A percentile compares a stretch with the other conserved stretches of the same genome.
Conservation (phyloP, 495 filamentous ascomycete species). For the Penicillium psychrofluorescens region DNA sequence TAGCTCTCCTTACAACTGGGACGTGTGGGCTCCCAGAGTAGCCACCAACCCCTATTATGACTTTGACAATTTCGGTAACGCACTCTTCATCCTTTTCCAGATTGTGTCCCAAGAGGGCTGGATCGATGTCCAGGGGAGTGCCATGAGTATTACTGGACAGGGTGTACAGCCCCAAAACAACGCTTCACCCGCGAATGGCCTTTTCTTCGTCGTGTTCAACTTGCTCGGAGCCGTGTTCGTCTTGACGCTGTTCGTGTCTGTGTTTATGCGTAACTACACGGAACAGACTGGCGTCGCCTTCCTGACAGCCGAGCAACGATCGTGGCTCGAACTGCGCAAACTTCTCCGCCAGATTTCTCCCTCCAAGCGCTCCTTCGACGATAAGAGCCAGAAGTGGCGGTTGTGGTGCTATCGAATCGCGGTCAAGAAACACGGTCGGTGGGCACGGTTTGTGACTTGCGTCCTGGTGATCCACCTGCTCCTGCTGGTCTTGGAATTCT, state of each 20-base stretch:
- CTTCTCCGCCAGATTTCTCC: slow-evolving; percentile 88
- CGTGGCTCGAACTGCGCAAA: slow-evolving; percentile 94
- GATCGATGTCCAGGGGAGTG: slow-evolving; percentile 81
- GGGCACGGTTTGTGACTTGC: slow-evolving; percentile 74
- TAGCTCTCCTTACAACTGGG: slow-evolving; percentile 73
- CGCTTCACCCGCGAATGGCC: slow-evolving; percentile 70
- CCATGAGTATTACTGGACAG: slow-evolving; percentile 72
- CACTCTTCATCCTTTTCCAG: slow-evolving; percentile 94
- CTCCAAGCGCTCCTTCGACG: slow-evolving; percentile 75
- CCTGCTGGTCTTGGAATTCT: slow-evolving; percentile 79
- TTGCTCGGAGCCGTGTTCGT: slow-evolving; percentile 95
- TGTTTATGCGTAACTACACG: slow-evolving; percentile 99
- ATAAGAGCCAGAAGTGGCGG: slow-evolving; percentile 67
- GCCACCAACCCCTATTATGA: slow-evolving; percentile 77
- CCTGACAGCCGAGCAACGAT: slow-evolving; percentile 91
- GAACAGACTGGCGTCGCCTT: slow-evolving; percentile 98
- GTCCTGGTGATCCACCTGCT: slow-evolving; percentile 78
- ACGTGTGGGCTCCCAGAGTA: slow-evolving; percentile 71
- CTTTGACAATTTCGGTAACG: slow-evolving; percentile 90
- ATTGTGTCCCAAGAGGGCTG: slow-evolving; percentile 99
- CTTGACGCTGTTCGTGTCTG: slow-evolving; percentile 94
- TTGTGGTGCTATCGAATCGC: slow-evolving; percentile 92
- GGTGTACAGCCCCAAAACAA: slow-evolving; percentile 62
- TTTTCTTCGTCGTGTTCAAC: slow-evolving; percentile 97
- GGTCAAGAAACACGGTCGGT: slow-evolving; percentile 88